Evolutionary conservation across 352 stramenopile genomes (phyloP).

Genomic region (Ophiocytium majus): DNA sequence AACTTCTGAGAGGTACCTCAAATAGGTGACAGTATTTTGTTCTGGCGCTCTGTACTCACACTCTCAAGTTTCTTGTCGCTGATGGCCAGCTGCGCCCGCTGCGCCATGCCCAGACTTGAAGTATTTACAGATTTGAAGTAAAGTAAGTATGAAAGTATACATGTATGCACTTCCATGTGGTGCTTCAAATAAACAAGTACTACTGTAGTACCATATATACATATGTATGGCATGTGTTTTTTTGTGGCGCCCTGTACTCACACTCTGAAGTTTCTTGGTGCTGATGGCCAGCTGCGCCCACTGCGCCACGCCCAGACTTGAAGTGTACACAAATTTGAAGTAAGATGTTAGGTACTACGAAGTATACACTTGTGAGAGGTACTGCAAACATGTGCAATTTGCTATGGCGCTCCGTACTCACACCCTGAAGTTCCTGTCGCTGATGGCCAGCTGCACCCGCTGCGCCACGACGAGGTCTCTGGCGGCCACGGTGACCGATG

Average conservation of each 20-base stretch:
- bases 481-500: constrained; percentile 83
- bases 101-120: constrained; percentile 75
- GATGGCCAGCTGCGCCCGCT: constrained; percentile 74
- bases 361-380: no score
- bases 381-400: no score
- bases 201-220: no score
- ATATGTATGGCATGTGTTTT: no score
- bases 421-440: constrained; percentile 75
- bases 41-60: neutral
- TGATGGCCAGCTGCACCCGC: constrained; percentile 74
- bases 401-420: neutral
- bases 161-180: no score
- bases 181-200: no score
- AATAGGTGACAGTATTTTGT: neutral
- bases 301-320: constrained; percentile 73
- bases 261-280: constrained; percentile 77
- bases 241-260: no score
- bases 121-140: no score
- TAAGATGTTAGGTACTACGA: no score
- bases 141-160: no score
- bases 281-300: constrained; percentile 75
- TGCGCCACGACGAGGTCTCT: constrained; percentile 79
- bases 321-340: no score
- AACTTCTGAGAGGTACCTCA: no score
- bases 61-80: constrained; percentile 79